Percentiles rank a stretch among this genome's conserved stretches.
These are phyloP conservation scores for Mucor irregularis DNA, from an alignment of 371 early-diverging fungal genomes.

Conservation along the genomic window DNA sequence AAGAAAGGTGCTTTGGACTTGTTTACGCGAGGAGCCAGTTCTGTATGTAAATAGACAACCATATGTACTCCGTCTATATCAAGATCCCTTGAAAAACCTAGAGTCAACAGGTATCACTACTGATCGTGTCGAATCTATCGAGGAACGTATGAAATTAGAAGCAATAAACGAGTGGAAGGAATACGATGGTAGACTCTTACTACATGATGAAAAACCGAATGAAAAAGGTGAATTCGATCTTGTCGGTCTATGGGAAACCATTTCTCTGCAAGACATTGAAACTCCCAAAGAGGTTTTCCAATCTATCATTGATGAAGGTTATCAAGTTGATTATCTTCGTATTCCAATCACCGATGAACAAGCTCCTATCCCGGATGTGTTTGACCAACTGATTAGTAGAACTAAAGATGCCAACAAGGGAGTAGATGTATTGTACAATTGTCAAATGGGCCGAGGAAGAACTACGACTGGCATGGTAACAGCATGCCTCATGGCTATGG, in stretches of 20 bases:
- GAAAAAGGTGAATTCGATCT: conserved; percentile 46
- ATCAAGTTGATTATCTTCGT: conserved; percentile 64
- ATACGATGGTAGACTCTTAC: conserved; percentile 57
- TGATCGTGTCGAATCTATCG: conserved; percentile 72
- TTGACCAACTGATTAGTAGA: conserved; percentile 63
- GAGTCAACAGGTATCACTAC: conserved; percentile 71
- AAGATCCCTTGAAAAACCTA: conserved; percentile 64
- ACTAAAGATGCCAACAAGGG: conserved; percentile 42
- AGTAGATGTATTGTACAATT: conserved; percentile 69
- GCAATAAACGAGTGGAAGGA: conserved; percentile 53
- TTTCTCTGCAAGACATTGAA: conserved; percentile 46
- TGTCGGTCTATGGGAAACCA: conserved; percentile 69
- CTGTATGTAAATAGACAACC: conserved; percentile 69
- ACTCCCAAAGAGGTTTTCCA: conserved; percentile 65
- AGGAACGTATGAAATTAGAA: conserved; percentile 65
- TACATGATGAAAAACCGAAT: conserved; percentile 63
- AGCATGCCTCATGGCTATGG: conserved; percentile 46
- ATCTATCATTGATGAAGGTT: conserved; percentile 55
- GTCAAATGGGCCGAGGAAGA: conserved; percentile 83
- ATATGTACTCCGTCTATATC: conserved; percentile 63
- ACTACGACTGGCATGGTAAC: conserved; percentile 73
- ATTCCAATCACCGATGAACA: conserved; percentile 83
- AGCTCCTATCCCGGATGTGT: conserved; percentile 78
- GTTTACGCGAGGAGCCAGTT: conserved; percentile 77
- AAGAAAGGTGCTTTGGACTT: conserved; percentile 64